Base-by-base conservation (phyloP, 2,329 filamentous ascomycete species). In the Diaporthe australafricana region DNA sequence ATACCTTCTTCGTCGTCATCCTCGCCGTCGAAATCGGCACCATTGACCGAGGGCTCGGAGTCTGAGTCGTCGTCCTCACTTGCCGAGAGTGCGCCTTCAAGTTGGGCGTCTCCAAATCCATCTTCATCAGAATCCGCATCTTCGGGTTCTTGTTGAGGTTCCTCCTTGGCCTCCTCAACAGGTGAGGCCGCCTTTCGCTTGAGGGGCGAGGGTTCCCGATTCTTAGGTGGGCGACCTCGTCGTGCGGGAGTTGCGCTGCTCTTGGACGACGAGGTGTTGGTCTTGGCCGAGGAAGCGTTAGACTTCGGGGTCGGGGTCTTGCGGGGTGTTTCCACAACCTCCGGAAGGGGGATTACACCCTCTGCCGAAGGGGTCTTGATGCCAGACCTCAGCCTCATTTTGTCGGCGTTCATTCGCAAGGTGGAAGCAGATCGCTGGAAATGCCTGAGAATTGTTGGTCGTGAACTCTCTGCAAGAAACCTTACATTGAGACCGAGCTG, bases 171-270 rank as follows among this genome's bases (percentile, higher is more conserved):
- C 76, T 90, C 88, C 40, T 85, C 84, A 30, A 85, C 87, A 25
- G 89, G 85, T 73, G 68, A 52, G 16, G 88, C 30, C 25, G 60
- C 88, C 82, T 93, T 93, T 75, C 92, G 89, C 85, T 93, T 93
- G 80, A 88, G 86, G 5, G 72, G 70, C n/a, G 72, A 72, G 6
- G 70, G 50, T 8, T 56, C 48, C 40, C 67, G 67, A 22, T 69
- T 69, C 30, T 60, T 42, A 11, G 47, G 48, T 3, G 72, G 40
- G 4, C 42, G 63, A 32, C 67, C 70, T 47, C 65, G 56, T 63
- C 12, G 60, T 32, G 42, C 65, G 27, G 65, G 50, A 42, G 69
- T 62, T 12, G 56, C 30, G 30, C 56, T 63, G 60, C 45, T 42
- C 42, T 38, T 50, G 30, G 45, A 50, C 30, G 45, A 50, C 22